These are phyloP conservation scores for Aspergillus bridgeri DNA, from an alignment of 495 filamentous ascomycete species.

Conservation along the genomic window DNA sequence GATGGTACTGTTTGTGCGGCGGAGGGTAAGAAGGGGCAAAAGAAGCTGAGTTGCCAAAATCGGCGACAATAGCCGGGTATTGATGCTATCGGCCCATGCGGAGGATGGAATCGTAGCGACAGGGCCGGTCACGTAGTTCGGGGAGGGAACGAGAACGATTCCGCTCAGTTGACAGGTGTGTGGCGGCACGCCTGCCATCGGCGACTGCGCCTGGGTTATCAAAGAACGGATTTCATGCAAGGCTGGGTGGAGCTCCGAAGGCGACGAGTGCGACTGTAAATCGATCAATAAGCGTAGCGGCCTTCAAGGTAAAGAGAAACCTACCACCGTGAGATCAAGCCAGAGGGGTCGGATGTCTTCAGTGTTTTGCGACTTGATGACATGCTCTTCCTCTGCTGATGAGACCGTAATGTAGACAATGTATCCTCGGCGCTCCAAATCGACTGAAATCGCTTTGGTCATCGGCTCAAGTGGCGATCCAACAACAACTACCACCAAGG, in stretches of 20 bases:
- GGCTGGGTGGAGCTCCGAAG: constrained; percentile 47
- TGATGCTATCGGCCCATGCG: constrained; percentile 82
- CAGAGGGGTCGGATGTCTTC: constrained; percentile 77
- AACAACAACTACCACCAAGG: constrained; percentile 58
- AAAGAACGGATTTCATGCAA: constrained; percentile 54
- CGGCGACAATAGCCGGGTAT: constrained; percentile 88
- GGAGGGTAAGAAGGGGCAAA: constrained; percentile 67
- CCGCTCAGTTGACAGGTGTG: constrained; percentile 73
- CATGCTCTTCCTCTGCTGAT: constrained; percentile 74
- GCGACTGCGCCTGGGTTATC: constrained; percentile 66
- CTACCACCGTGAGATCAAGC: constrained; percentile 68
- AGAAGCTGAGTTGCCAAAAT: constrained; percentile 84
- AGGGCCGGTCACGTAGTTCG: constrained; percentile 64
- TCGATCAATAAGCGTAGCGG: constrained; percentile 10
- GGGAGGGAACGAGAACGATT: constrained; percentile 66
- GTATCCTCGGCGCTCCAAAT: constrained; percentile 88
- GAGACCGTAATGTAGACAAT: constrained; percentile 87
- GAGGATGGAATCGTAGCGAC: constrained; percentile 79
- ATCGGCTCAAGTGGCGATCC: constrained; percentile 78
- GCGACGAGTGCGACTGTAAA: constrained; percentile 52
- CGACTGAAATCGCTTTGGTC: constrained; percentile 72
- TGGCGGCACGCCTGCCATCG: constrained; percentile 66
- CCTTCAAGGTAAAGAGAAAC: background rate
- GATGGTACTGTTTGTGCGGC: constrained; percentile 54
- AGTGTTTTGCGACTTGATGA: constrained; percentile 69